Percentiles rank a stretch among this genome's conserved stretches.
Conservation (phyloP, 805 yeast species). For the Kazachstania kunashirensis region DNA sequence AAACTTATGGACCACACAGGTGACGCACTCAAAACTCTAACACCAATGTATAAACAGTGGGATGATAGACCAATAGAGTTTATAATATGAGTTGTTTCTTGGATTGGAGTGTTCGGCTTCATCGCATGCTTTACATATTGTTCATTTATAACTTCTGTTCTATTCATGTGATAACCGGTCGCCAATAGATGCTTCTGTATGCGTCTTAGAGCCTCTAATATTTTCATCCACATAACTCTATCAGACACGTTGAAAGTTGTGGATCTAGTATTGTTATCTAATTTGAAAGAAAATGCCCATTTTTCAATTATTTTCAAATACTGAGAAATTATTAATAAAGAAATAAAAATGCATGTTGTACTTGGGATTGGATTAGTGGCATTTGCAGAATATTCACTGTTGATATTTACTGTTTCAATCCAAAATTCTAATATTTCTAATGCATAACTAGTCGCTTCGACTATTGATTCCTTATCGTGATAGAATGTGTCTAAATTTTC, state of each 20-base stretch:
- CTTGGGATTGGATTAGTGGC: constrained; percentile 64
- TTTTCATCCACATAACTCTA: constrained; percentile 54
- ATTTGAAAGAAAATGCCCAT: constrained; percentile 16
- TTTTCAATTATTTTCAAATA: constrained; percentile 47
- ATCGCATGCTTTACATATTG: constrained; percentile 51
- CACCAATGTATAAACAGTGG: constrained; percentile 55
- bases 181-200: constrained; percentile 51
- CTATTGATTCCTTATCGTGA: constrained; percentile 50
- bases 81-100: constrained; percentile 40
- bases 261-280: constrained; percentile 13
- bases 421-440: constrained; percentile 56
- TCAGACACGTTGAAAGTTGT: constrained; percentile 37
- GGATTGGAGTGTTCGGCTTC: constrained; percentile 35
- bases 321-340: constrained; percentile 54
- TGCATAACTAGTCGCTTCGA: constrained; percentile 51
- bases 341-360: constrained; percentile 50
- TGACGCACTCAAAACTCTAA: constrained; percentile 67
- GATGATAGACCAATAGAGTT: constrained; percentile 41
- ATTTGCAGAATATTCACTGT: neutral
- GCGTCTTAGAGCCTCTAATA: constrained; percentile 49
- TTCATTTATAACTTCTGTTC: constrained; percentile 45
- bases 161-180: constrained; percentile 38
- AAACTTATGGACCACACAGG: constrained; percentile 79
- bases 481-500: constrained; percentile 36
- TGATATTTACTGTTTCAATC: constrained; percentile 50